These are phyloP conservation scores for Entophlyctis helioformis DNA, from an alignment of 192 early-diverging fungal genomes.

Conservation along the genomic window DNA sequence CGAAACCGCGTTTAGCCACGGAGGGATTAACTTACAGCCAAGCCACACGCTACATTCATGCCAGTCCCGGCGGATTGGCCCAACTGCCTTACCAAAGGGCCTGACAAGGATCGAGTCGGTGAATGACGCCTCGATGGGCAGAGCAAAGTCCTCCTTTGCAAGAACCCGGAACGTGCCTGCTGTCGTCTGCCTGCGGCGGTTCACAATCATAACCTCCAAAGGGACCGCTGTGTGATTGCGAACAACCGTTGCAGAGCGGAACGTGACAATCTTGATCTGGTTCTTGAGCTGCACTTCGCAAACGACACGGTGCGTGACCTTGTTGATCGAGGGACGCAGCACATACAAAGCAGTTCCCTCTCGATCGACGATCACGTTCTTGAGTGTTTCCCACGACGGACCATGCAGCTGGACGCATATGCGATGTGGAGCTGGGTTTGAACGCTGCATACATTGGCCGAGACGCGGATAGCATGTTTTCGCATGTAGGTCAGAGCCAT, in stretches of 20 bases:
- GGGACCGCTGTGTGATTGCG: slow-evolving; percentile 69
- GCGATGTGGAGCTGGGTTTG: slow-evolving; percentile 52
- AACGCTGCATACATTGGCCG: too few species aligned
- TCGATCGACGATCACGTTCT: slow-evolving; percentile 76
- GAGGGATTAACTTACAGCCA: not conserved
- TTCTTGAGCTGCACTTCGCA: slow-evolving; percentile 78
- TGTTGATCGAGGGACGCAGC: slow-evolving; percentile 67
- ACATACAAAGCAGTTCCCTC: slow-evolving; percentile 74
- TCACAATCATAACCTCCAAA: slow-evolving; percentile 70
- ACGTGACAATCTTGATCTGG: slow-evolving; percentile 85
- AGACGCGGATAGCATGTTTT: not conserved
- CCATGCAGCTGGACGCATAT: slow-evolving; percentile 77
- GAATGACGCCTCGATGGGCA: slow-evolving; percentile 81
- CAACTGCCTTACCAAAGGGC: slow-evolving; percentile 48
- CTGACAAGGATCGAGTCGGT: slow-evolving; percentile 64
- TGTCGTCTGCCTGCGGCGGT: slow-evolving; percentile 41
- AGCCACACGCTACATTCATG: not conserved
- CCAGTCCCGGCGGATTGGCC: not conserved
- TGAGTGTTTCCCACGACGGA: slow-evolving; percentile 84
- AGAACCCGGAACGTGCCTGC: slow-evolving; percentile 12
- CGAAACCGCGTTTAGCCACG: not conserved
- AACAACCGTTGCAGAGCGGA: slow-evolving; percentile 72
- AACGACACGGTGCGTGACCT: slow-evolving; percentile 69
- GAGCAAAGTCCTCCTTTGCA: slow-evolving; percentile 71
- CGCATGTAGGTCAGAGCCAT: not conserved